These are phyloP conservation scores for Asterochloris erici DNA, from an alignment of 139 green algal species.

Conservation along the genomic window DNA sequence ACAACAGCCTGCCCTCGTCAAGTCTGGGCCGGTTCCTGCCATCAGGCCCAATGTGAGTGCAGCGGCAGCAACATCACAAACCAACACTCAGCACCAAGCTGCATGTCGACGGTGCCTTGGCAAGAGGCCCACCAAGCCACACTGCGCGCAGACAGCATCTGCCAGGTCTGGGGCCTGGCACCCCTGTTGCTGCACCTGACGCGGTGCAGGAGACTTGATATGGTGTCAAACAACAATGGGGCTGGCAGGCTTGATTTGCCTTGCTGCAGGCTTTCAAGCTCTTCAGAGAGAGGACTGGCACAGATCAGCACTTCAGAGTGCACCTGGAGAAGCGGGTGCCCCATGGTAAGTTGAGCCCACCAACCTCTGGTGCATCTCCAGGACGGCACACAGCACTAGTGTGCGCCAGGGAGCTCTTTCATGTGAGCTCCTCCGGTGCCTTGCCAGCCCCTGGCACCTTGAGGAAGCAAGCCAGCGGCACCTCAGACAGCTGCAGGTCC, in stretches of 20 bases:
- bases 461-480: too few relatives aligned
- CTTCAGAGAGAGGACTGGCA: slow-evolving; percentile 79
- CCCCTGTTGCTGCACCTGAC: too few relatives aligned
- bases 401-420: background rate
- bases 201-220: too few relatives aligned
- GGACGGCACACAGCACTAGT: background rate
- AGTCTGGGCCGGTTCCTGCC: too few relatives aligned
- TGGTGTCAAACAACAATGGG: too few relatives aligned
- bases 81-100: too few relatives aligned
- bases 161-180: background rate
- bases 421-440: background rate
- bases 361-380: background rate
- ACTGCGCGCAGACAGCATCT: background rate
- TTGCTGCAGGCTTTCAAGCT: slow-evolving; percentile 72
- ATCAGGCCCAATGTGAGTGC: background rate
- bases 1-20: too few relatives aligned
- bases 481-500: too few relatives aligned
- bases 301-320: slow-evolving; percentile 68
- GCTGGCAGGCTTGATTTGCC: too few relatives aligned
- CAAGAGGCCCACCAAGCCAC: background rate
- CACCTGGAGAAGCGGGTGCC: slow-evolving; percentile 91
- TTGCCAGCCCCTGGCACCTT: too few relatives aligned
- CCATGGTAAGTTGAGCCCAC: slow-evolving; percentile 50
- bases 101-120: background rate
- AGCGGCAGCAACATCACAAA: background rate